These are phyloP conservation scores for Papiliotrema terrestris DNA, from an alignment of 1,284 basidiomycete species.

Conservation along the genomic window DNA sequence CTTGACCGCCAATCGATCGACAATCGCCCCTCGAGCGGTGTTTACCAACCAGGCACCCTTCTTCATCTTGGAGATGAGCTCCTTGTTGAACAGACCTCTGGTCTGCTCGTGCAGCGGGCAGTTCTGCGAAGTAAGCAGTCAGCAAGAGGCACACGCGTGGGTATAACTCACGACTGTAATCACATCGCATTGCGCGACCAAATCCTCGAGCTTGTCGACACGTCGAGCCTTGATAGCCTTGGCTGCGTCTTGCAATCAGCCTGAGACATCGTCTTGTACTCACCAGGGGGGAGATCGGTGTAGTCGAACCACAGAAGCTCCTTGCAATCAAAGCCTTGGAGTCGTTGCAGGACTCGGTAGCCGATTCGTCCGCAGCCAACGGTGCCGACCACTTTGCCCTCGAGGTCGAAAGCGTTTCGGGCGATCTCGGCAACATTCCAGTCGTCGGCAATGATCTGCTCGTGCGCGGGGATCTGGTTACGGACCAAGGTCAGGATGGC, in stretches of 20 bases:
- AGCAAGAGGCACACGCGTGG: background rate
- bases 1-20: slow-evolving; percentile 75
- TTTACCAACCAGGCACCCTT: slow-evolving; percentile 85
- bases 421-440: slow-evolving; percentile 82
- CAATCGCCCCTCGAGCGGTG: slow-evolving; percentile 91
- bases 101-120: slow-evolving; percentile 88
- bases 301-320: slow-evolving; percentile 95
- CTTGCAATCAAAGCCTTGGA: slow-evolving; percentile 83
- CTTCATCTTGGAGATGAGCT: slow-evolving; percentile 86
- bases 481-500: slow-evolving; percentile 75
- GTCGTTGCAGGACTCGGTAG: slow-evolving; percentile 82
- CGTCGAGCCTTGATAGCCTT: slow-evolving; percentile 69
- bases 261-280: slow-evolving; percentile 1
- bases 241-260: slow-evolving; percentile 56
- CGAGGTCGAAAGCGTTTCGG: slow-evolving; percentile 79
- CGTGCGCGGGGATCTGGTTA: slow-evolving; percentile 62
- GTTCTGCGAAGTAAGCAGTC: slow-evolving; percentile 52
- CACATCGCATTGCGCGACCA: slow-evolving; percentile 61
- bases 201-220: slow-evolving; percentile 78
- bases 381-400: slow-evolving; percentile 86
- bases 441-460: slow-evolving; percentile 78
- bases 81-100: slow-evolving; percentile 71
- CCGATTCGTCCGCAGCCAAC: slow-evolving; percentile 84
- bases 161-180: slow-evolving; percentile 36
- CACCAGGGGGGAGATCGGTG: slow-evolving; percentile 67